Evolutionary conservation across 2,329 filamentous ascomycete genomes (phyloP), one percentile per base, ranked within the genome.

Genomic region (Graphiopsis chlorocephala): DNA sequence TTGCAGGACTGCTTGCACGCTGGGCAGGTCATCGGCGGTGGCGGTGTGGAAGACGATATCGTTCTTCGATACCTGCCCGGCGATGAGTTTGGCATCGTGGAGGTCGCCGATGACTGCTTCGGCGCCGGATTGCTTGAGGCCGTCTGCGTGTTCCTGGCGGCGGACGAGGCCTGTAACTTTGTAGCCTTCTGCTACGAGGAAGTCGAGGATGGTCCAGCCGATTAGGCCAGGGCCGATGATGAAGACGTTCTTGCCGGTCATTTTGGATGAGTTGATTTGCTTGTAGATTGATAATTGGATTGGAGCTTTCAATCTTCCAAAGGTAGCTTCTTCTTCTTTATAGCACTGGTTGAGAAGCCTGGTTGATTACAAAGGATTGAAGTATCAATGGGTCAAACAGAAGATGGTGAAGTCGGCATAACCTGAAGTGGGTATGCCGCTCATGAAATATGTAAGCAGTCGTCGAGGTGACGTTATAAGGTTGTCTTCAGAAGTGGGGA

Each of bases 21-120:
- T 80, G 12, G 79, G 78, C 20, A 81, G 70, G 64, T 84, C 77
- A 71, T 84, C 82, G 4, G 81, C 80, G 4, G 80, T 82, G 14
- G 82, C 82, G 8, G 79, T 82, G 71, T 84, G 81, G 62, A 84
- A 73, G 42, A 80, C 72, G 10, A 82, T 78, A 59, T 84, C 81
- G 66, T 75, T 74, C 25, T 75, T 65, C 2, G 72, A 57, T 1
- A 76, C 71, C 20, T 80, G 73, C 38, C 78, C 71, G 6, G 73
- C 72, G 68, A 82, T 80, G 17, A 79, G 67, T 1, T 73, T 68
- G 15, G 73, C 74, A 66, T 83, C 78, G 56, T 80, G 72, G 5
- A 83, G 69, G 45, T 76, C 75, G n/a, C 79, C 80, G 14, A 83
- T 72, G 3, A 74, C 74, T 11, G 74, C 67, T n/a, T 75, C 72